phyloP scores from a whole-genome alignment of 495 filamentous ascomycete species.

The Penicillium steckii region DNA sequence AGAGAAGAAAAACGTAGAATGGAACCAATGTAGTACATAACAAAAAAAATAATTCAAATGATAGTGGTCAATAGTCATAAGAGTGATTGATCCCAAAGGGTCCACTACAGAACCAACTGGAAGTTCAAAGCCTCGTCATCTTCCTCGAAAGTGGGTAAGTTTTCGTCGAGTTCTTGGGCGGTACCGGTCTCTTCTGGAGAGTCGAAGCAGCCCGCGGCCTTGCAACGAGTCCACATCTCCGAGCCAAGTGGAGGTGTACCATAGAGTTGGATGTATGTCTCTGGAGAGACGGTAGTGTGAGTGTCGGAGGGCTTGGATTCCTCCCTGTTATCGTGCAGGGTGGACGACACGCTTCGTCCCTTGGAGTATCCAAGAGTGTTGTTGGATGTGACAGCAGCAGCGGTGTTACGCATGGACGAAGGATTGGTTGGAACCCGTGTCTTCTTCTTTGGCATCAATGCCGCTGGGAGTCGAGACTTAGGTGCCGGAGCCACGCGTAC shows the following conservation, averaged over 20 bases:
- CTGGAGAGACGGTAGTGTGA: slow-evolving; percentile 34
- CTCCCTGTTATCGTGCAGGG: slow-evolving; percentile 32
- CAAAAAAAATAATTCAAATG: slow-evolving; percentile 5
- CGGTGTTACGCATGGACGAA: slow-evolving; percentile 56
- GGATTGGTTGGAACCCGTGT: slow-evolving; percentile 40
- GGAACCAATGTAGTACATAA: slow-evolving; percentile 14
- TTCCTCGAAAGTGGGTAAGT: slow-evolving; percentile 35
- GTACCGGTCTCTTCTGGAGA: slow-evolving; percentile 19
- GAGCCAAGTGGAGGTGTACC: slow-evolving; percentile 40
- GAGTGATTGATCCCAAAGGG: background rate
- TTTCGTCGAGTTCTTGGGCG: slow-evolving; percentile 23
- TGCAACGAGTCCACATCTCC: slow-evolving; percentile 43
- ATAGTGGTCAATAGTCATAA: background rate
- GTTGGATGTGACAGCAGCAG: slow-evolving; percentile 64
- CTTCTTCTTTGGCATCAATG: slow-evolving; percentile 42
- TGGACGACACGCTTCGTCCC: slow-evolving; percentile 62
- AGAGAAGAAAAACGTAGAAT: slow-evolving; percentile 7
- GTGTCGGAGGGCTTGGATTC: slow-evolving; percentile 17
- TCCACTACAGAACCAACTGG: slow-evolving; percentile 41
- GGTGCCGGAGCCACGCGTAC: slow-evolving; percentile 36
- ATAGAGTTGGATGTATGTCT: slow-evolving; percentile 45
- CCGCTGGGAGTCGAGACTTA: slow-evolving; percentile 37
- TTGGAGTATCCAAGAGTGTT: slow-evolving; percentile 80
- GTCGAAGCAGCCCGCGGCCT: slow-evolving; percentile 38
- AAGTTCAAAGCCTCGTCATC: slow-evolving; percentile 44